Percentiles rank a stretch among this genome's conserved stretches.
phyloP scores from a whole-genome alignment of 2,329 filamentous ascomycete genomes.

The Tolypocladium guangdongense region DNA sequence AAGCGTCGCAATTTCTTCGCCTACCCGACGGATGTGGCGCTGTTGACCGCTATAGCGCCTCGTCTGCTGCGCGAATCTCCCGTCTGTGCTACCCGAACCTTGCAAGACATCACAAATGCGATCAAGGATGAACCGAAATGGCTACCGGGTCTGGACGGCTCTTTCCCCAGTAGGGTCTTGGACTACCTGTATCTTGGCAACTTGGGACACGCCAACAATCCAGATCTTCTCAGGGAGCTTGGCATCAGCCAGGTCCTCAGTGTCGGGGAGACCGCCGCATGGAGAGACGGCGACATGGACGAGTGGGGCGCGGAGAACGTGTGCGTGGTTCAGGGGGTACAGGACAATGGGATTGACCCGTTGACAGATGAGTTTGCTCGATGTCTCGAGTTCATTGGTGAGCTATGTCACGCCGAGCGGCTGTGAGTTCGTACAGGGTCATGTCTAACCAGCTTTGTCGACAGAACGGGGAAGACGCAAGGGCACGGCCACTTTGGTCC shows the following conservation, averaged over 20 bases:
- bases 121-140: slow-evolving; percentile 59
- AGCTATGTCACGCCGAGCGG: not conserved
- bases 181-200: slow-evolving; percentile 97
- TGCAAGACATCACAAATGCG: slow-evolving; percentile 41
- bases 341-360: slow-evolving; percentile 94
- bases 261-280: slow-evolving; percentile 79
- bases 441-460: slow-evolving; percentile 3
- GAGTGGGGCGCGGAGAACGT: slow-evolving; percentile 70
- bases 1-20: slow-evolving; percentile 91
- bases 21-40: slow-evolving; percentile 78
- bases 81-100: slow-evolving; percentile 31
- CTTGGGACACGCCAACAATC: slow-evolving; percentile 86
- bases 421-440: not conserved
- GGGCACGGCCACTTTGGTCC: slow-evolving; percentile 79
- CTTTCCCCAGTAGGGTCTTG: slow-evolving; percentile 76
- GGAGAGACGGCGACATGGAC: slow-evolving; percentile 60
- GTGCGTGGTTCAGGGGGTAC: slow-evolving; percentile 72
- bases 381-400: slow-evolving; percentile 88
- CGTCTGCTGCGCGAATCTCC: slow-evolving; percentile 67
- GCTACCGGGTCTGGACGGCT: slow-evolving; percentile 78
- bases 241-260: slow-evolving; percentile 84
- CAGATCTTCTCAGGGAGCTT: slow-evolving; percentile 64
- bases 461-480: slow-evolving; percentile 68
- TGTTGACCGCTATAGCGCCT: slow-evolving; percentile 66
- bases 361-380: slow-evolving; percentile 75